A percentile compares a stretch with the other conserved stretches of the same genome.
These are phyloP conservation scores for Tagetes patula DNA, from an alignment of 129 eudicot genomes.

Conservation along the genomic window DNA sequence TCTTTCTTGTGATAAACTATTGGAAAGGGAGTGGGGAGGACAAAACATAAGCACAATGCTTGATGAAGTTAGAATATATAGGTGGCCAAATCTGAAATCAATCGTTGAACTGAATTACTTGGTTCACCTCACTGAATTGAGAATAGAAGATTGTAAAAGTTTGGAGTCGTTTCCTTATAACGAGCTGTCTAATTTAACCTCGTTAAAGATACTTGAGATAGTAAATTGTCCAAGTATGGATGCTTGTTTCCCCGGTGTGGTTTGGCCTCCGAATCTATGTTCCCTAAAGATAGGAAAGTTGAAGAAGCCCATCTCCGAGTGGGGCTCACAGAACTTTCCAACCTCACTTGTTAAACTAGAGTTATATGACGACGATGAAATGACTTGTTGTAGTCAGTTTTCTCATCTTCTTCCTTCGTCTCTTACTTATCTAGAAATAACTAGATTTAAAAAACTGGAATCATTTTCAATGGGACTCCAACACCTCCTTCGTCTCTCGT, in stretches of 20 bases:
- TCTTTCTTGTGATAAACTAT: neutral
- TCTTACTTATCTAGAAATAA: neutral
- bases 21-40: neutral
- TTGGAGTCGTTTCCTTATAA: neutral
- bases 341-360: neutral
- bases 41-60: slow-evolving; percentile 1
- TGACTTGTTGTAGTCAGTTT: neutral
- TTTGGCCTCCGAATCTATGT: slow-evolving; percentile 25
- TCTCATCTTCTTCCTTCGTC: slow-evolving; percentile 23
- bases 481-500: neutral
- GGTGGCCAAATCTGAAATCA: slow-evolving; percentile 4
- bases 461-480: slow-evolving; percentile 7
- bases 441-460: neutral
- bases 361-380: neutral
- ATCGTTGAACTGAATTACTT: neutral
- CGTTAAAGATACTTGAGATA: neutral
- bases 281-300: neutral
- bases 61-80: neutral
- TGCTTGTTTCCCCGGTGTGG: neutral
- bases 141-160: neutral
- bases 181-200: neutral
- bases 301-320: slow-evolving; percentile 3
- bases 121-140: neutral
- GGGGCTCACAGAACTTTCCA: slow-evolving; percentile 27
- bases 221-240: neutral